These are phyloP conservation scores for Aphanomyces astaci DNA, from an alignment of 352 stramenopile species.

Conservation along the genomic window DNA sequence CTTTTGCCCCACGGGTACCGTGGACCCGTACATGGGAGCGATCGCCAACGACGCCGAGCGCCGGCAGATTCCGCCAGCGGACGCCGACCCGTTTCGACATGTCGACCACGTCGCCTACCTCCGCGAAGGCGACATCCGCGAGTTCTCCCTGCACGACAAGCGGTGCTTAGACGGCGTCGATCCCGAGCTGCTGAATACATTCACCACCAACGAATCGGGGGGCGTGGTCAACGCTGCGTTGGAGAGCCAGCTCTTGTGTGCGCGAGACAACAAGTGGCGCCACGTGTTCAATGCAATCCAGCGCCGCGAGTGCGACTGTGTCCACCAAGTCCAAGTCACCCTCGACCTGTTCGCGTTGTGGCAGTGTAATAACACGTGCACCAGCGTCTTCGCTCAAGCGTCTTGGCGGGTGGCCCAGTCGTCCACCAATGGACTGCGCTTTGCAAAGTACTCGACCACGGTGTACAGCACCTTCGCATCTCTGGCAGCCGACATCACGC, in stretches of 20 bases:
- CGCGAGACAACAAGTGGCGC: conserved; percentile 92
- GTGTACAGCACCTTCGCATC: conserved; percentile 65
- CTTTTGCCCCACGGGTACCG: conserved; percentile 94
- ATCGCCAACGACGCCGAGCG: conserved; percentile 88
- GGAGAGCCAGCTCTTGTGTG: conserved; percentile 75
- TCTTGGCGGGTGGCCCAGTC: conserved; percentile 21
- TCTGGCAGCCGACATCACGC: conserved; percentile 52
- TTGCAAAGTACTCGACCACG: conserved; percentile 50
- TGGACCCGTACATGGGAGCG: conserved; percentile 72
- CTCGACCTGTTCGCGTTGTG: conserved; percentile 89
- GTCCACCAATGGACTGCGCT: conserved; percentile 34
- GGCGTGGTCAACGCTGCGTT: conserved; percentile 53
- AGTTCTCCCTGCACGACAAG: conserved; percentile 87
- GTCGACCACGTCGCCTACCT: conserved; percentile 85
- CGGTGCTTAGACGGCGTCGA: conserved; percentile 87
- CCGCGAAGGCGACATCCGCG: conserved; percentile 73
- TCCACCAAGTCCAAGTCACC: conserved; percentile 79
- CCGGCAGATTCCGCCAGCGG: conserved; percentile 44
- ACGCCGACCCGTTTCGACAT: conserved; percentile 68
- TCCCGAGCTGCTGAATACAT: conserved; percentile 52
- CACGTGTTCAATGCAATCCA: conserved; percentile 80
- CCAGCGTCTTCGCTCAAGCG: conserved; percentile 12
- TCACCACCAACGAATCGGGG: conserved; percentile 29
- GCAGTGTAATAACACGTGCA: conserved; percentile 80
- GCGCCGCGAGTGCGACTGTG: conserved; percentile 89